Evolutionary conservation across 129 eudicot species (phyloP), one percentile per base, ranked within the genome.

Genomic region (Chrysanthemum seticuspe): DNA sequence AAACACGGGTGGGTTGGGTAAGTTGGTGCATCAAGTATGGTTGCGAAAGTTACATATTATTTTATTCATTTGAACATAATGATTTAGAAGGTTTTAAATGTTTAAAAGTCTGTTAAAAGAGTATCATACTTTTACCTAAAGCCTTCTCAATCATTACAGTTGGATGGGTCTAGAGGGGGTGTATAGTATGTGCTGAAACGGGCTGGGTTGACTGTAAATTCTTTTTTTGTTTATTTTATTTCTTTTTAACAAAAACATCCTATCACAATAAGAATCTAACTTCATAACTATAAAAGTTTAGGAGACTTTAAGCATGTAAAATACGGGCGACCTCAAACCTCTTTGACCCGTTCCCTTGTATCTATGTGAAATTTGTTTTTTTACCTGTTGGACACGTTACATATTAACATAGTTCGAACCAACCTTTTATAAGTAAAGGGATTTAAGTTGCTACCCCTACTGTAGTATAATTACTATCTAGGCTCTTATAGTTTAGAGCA

Each of bases 381-480:
- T 12, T 62, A 62, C 64, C 2, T 0, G 23, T 59, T 59, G 27
- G 64, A 21, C 18, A 40, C 47, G 47, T 40, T 40, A 40, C 47
- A 0, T 40, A 7, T 25, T 11, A 27, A 62, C 67, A 62, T 62
- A 14, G 34, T 13, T 9, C n/a, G 48, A 29, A 13, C 34, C 21
- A 2, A 29, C 47, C 45, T 11, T 13, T 62, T 16, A 62, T 9
- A 25, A 10, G 67, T 29, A 13, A 29, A 25, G 23, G 67, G 47
- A 1, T 14, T 2, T n/a, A 62, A 61, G n/a, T 62, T 31, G 2
- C 48, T 18, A 6, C 44, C 65, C 27, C 36, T 61, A 3, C 27
- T 25, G 21, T 69, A 57, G 55, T 19, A 34, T n/a, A 61, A 54
- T 16, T 52, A 65, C 49, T 68, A 47, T 50, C 6, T 64, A 55